phyloP scores from a whole-genome alignment of 1,139 yeast species.

The Yamadazyma mexicana region DNA sequence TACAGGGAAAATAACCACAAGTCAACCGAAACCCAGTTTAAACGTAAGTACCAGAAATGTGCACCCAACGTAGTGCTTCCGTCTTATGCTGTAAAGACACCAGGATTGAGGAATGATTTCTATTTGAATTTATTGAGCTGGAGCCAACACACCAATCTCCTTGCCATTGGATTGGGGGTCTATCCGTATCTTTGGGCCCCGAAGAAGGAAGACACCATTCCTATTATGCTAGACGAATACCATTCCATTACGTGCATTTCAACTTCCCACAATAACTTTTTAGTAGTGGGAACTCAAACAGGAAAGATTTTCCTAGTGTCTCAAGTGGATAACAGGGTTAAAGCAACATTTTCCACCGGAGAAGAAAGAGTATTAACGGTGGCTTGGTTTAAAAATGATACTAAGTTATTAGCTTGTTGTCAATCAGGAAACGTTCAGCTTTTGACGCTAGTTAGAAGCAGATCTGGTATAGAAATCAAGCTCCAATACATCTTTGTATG shows the following conservation, averaged over 20 bases:
- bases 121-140: conserved; percentile 78
- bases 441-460: conserved; percentile 30
- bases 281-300: conserved; percentile 53
- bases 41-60: no score
- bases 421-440: conserved; percentile 61
- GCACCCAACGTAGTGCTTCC: no score
- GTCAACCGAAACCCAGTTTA: no score
- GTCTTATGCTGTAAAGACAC: neutral
- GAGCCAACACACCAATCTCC: conserved; percentile 52
- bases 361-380: conserved; percentile 56
- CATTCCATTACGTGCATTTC: conserved; percentile 60
- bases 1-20: neutral
- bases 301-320: conserved; percentile 25
- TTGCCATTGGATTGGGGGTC: conserved; percentile 70
- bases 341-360: neutral
- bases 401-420: conserved; percentile 61
- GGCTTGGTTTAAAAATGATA: conserved; percentile 55
- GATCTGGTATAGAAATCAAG: conserved; percentile 6
- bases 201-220: conserved; percentile 39
- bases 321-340: neutral
- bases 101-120: conserved; percentile 46
- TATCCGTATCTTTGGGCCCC: conserved; percentile 70
- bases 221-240: conserved; percentile 21
- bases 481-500: conserved; percentile 37
- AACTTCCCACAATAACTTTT: conserved; percentile 43